These are phyloP conservation scores for Phytopythium litorale DNA, from an alignment of 352 stramenopile species.

Conservation along the genomic window DNA sequence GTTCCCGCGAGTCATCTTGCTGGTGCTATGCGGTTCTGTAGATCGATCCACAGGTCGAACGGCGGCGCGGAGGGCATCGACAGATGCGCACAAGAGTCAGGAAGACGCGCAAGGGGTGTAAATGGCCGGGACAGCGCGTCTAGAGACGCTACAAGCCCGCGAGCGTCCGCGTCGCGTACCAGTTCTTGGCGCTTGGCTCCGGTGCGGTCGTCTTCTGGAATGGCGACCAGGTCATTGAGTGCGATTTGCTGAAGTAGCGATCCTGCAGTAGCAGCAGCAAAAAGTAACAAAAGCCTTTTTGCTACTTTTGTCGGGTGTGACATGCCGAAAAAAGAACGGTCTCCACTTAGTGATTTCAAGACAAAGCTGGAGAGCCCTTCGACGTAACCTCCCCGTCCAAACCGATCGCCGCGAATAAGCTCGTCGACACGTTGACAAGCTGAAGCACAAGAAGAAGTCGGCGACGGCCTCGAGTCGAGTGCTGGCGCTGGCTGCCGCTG, in stretches of 20 bases:
- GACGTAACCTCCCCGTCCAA: neutral
- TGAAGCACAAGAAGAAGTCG: neutral
- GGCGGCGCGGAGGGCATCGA: neutral
- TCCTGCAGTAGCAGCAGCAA: too few relatives aligned
- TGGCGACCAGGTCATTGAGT: too few relatives aligned
- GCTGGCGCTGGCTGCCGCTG: too few relatives aligned
- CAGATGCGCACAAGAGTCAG: neutral
- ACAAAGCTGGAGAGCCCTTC: neutral
- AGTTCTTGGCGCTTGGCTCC: too few relatives aligned
- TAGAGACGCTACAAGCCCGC: too few relatives aligned
- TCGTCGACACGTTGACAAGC: too few relatives aligned
- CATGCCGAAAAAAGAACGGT: neutral
- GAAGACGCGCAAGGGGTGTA: neutral
- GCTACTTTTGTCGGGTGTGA: neutral
- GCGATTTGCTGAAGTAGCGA: too few relatives aligned
- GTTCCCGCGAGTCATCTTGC: slow-evolving; percentile 72
- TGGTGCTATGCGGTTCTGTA: neutral
- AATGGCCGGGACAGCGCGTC: neutral
- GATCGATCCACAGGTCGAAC: neutral
- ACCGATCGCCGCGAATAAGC: neutral
- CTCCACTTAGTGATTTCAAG: neutral
- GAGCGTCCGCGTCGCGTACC: too few relatives aligned
- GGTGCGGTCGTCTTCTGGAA: too few relatives aligned
- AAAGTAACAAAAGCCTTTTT: too few relatives aligned
- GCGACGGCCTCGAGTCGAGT: neutral